These are phyloP conservation scores for Ascomycota sp. DNA, from an alignment of 2,329 filamentous ascomycete genomes.

Conservation along the genomic window DNA sequence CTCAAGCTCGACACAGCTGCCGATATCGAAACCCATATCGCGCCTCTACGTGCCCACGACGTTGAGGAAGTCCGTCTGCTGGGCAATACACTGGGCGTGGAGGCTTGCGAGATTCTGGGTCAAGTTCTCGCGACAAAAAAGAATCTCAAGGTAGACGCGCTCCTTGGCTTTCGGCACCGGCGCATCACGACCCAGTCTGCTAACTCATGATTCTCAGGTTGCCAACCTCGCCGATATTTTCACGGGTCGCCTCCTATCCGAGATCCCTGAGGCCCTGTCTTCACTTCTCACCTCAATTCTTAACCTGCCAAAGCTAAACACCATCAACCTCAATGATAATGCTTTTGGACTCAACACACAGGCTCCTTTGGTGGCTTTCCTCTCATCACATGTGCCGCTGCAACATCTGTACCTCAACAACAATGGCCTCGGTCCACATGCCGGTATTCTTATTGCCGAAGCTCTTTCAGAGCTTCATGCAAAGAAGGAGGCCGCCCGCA, in stretches of 20 bases:
- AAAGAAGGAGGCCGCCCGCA: slow-evolving; percentile 63
- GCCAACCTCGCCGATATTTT: slow-evolving; percentile 96
- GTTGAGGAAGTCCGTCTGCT: slow-evolving; percentile 72
- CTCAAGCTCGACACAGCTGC: slow-evolving; percentile 80
- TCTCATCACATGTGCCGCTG: slow-evolving; percentile 70
- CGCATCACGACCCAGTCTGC: too few species aligned
- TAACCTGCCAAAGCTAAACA: slow-evolving; percentile 68
- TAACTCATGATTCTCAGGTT: slow-evolving; percentile 21
- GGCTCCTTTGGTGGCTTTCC: slow-evolving; percentile 79
- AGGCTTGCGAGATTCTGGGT: slow-evolving; percentile 68
- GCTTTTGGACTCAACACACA: slow-evolving; percentile 93
- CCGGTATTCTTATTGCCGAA: slow-evolving; percentile 74
- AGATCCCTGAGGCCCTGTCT: slow-evolving; percentile 80
- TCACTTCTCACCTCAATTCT: slow-evolving; percentile 72
- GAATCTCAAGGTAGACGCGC: slow-evolving; percentile 41
- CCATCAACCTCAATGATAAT: slow-evolving; percentile 92
- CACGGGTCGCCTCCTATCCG: slow-evolving; percentile 76
- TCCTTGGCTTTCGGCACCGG: too few species aligned
- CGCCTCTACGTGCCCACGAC: slow-evolving; percentile 49
- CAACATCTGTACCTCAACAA: slow-evolving; percentile 95
- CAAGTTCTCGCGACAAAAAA: slow-evolving; percentile 72
- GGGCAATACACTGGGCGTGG: slow-evolving; percentile 84
- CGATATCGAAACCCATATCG: slow-evolving; percentile 71
- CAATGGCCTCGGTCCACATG: slow-evolving; percentile 85
- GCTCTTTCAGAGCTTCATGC: slow-evolving; percentile 64